These are phyloP conservation scores for Stagonosporopsis chrysanthemi DNA, from an alignment of 2,329 filamentous ascomycete species.

Conservation along the genomic window DNA sequence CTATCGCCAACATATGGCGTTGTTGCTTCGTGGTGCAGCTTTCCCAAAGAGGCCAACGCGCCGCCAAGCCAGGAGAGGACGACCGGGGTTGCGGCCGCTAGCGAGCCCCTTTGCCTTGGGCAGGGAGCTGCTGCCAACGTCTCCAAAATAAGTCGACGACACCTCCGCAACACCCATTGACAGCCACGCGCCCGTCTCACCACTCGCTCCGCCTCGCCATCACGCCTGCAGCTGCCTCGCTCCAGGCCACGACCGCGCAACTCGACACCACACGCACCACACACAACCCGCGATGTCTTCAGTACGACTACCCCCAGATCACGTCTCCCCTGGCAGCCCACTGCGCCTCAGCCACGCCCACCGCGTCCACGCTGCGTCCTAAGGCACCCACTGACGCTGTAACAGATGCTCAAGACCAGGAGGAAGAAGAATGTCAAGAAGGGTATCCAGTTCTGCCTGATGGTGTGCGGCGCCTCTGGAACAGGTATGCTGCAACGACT, in stretches of 20 bases:
- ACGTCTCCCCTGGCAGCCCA: conserved; percentile 32
- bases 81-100: conserved; percentile 43
- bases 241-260: conserved; percentile 30
- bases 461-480: conserved; percentile 99
- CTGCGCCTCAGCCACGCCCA: conserved; percentile 26
- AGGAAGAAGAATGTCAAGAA: conserved; percentile 99
- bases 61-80: conserved; percentile 42
- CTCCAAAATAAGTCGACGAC: conserved; percentile 51
- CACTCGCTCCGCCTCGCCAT: conserved; percentile 30
- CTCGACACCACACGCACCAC: conserved; percentile 29
- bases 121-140: conserved; percentile 49
- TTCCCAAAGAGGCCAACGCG: conserved; percentile 30
- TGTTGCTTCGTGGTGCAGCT: conserved; percentile 19
- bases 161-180: conserved; percentile 39
- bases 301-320: conserved; percentile 41
- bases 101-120: conserved; percentile 51
- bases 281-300: conserved; percentile 47
- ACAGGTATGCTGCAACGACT: conserved; percentile 72
- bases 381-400: conserved; percentile 37
- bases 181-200: conserved; percentile 27
- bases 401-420: conserved; percentile 76
- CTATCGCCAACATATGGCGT: background rate
- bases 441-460: conserved; percentile 99
- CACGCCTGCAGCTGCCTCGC: conserved; percentile 28
- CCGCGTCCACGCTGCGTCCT: conserved; percentile 25